Conservation (phyloP, 371 early-diverging fungal genomes). For the Synchytrium microbalum region DNA sequence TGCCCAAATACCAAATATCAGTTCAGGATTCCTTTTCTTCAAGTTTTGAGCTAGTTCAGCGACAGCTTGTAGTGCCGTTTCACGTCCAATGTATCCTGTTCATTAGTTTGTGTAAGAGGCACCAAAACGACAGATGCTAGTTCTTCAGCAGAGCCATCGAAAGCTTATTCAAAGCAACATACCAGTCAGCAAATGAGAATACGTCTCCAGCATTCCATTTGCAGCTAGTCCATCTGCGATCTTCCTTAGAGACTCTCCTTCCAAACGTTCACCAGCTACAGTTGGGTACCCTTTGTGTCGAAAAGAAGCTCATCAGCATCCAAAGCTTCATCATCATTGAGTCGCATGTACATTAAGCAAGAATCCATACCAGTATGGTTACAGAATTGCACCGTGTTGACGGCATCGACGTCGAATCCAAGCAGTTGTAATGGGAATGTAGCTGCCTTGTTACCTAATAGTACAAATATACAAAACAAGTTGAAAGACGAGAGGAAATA, state of each 20-base stretch:
- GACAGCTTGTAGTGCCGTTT: constrained; percentile 51
- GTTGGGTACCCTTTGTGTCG: constrained; percentile 58
- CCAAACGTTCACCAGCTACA: constrained; percentile 59
- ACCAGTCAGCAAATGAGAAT: constrained; percentile 74
- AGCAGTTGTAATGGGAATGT: constrained; percentile 84
- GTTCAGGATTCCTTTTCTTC: constrained; percentile 14
- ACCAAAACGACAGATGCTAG: not conserved
- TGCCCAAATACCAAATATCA: constrained; percentile 43
- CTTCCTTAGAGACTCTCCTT: constrained; percentile 53
- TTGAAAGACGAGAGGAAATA: constrained; percentile 2
- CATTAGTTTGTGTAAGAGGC: not conserved
- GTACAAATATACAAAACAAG: not conserved
- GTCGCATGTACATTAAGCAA: not conserved
- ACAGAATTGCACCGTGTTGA: constrained; percentile 89
- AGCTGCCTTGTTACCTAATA: constrained; percentile 71
- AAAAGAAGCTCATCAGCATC: constrained; percentile 4
- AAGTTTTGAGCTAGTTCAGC: constrained; percentile 20
- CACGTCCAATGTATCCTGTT: constrained; percentile 74
- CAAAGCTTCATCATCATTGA: not conserved
- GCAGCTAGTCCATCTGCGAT: constrained; percentile 62
- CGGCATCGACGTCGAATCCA: constrained; percentile 83
- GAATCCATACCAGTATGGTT: constrained; percentile 69
- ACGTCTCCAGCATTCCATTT: constrained; percentile 63
- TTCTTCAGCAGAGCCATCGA: no score
- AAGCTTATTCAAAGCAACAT: no score